These are phyloP conservation scores for Ogataea nitratoaversa DNA, from an alignment of 805 yeast species.

Conservation along the genomic window DNA sequence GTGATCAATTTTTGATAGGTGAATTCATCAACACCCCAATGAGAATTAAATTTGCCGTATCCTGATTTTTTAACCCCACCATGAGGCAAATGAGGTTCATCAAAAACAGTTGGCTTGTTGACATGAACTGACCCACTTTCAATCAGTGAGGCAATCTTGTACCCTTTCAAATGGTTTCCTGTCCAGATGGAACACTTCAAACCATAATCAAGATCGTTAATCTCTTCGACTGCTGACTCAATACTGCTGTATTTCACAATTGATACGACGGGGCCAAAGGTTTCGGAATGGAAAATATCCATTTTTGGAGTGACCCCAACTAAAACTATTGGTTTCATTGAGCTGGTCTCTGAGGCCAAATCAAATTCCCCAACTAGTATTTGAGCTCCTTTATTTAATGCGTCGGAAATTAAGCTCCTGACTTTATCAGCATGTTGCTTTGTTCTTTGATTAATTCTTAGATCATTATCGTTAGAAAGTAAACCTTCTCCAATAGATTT, in stretches of 20 bases:
- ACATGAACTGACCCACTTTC: constrained; percentile 33
- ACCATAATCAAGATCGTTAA: constrained; percentile 34
- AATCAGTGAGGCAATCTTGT: constrained; percentile 31
- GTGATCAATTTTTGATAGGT: constrained; percentile 35
- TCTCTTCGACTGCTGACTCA: constrained; percentile 16
- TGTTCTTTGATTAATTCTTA: constrained; percentile 30
- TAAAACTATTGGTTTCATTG: constrained; percentile 31
- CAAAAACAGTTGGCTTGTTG: constrained; percentile 20
- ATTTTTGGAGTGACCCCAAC: constrained; percentile 29
- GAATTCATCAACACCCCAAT: constrained; percentile 44
- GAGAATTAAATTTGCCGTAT: constrained; percentile 38
- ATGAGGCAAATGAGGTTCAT: constrained; percentile 35
- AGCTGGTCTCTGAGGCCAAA: neutral
- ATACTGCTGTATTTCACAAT: constrained; percentile 25
- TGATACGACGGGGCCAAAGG: constrained; percentile 41
- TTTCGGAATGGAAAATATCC: constrained; percentile 31
- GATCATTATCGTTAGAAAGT: constrained; percentile 12
- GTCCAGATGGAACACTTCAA: constrained; percentile 42
- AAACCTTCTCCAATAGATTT: constrained; percentile 7
- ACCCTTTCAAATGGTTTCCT: constrained; percentile 30
- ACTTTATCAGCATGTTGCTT: constrained; percentile 21
- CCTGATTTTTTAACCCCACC: constrained; percentile 45
- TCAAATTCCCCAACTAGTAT: constrained; percentile 19
- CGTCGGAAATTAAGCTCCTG: constrained; percentile 31
- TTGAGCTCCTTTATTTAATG: constrained; percentile 35